These are phyloP conservation scores for Amesomyces nigricolor DNA, from an alignment of 2,329 filamentous ascomycete species.

Conservation along the genomic window DNA sequence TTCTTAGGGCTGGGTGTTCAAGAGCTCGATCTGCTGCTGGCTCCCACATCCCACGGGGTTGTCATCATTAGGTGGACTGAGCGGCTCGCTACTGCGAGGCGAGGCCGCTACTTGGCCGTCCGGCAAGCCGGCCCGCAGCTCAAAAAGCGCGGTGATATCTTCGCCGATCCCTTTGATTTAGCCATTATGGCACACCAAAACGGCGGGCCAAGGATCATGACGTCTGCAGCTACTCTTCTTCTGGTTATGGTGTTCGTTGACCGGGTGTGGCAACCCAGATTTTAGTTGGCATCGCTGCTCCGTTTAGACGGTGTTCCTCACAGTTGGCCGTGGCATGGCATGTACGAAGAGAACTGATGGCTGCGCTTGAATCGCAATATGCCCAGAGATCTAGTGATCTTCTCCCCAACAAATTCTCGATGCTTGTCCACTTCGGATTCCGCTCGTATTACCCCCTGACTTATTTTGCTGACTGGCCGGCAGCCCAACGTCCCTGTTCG, in stretches of 20 bases:
- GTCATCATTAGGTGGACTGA: constrained; percentile 6
- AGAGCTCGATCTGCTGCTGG: constrained; percentile 4
- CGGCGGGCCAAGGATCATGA: background rate
- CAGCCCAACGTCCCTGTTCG: constrained; percentile 71
- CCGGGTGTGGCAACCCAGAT: background rate
- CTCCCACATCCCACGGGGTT: constrained; percentile 9
- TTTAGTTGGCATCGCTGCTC: background rate
- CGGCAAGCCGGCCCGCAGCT: constrained; percentile 26
- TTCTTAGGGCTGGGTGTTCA: constrained; percentile 16
- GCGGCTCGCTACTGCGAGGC: constrained; percentile 21
- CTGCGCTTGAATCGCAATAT: background rate
- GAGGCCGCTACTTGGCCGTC: constrained; percentile 16
- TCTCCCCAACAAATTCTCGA: background rate
- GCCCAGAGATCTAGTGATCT: constrained; percentile 7
- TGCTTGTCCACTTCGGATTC: no score
- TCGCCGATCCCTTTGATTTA: constrained; percentile 17
- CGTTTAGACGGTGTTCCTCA: background rate
- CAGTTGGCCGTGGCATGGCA: no score
- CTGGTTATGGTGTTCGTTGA: background rate
- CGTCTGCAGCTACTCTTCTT: background rate
- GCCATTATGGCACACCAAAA: constrained; percentile 12
- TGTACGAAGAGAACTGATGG: background rate
- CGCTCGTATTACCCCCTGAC: background rate
- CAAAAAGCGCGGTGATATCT: constrained; percentile 20
- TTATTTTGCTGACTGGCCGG: constrained; percentile 31